Base-by-base conservation (phyloP, 176 grass and related monocot genomes). In the Dactylis glomerata region DNA sequence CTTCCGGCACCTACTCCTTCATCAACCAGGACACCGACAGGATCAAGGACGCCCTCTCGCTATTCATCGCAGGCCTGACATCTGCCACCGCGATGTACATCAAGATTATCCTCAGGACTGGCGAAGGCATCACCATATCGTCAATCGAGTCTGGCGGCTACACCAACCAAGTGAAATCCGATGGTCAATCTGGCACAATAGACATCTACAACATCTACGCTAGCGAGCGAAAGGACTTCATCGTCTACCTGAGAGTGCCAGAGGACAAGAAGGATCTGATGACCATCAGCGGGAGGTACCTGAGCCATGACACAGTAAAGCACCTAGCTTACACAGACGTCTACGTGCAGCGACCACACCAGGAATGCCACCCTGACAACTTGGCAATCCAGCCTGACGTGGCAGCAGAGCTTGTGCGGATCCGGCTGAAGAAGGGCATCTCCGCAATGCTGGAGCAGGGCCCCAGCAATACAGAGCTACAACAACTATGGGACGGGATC, bases 1-100 rank as follows among this genome's bases (percentile, higher is more conserved):
- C 70, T 3, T 16, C 5, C 0, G 83, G 83, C 5, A 86, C 86
- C 14, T 92, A 86, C 83, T 83, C 86, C 20, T 89, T 86, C 67
- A 66, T 92, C 7, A 80, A 86, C 23, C 32, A 85, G 6, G 87
- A 78, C 27, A 63, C 28, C 0, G 42, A 22, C 59, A 86, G 5
- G 26, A 33, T 88, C 66, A 73, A 85, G 46, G 83, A 81, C 5
- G 86, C 90, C 6, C 83, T 92, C 10, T 47, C n/a, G 9, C 40
- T 81, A 49, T 92, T 84, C 74, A 86, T 89, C 13, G 57, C 55
- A 1, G 73, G 86, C 16, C 63, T 88, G 5, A 57, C 75, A 34
- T 86, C 86, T 7, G 73, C 89, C 3, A 57, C 85, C 6, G 72
- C 82, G 1, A 87, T 54, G 27, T 33, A 54, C 13, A 41, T 86